Evolutionary conservation across 805 yeast species (phyloP).

Genomic region (Kazachstania africana): DNA sequence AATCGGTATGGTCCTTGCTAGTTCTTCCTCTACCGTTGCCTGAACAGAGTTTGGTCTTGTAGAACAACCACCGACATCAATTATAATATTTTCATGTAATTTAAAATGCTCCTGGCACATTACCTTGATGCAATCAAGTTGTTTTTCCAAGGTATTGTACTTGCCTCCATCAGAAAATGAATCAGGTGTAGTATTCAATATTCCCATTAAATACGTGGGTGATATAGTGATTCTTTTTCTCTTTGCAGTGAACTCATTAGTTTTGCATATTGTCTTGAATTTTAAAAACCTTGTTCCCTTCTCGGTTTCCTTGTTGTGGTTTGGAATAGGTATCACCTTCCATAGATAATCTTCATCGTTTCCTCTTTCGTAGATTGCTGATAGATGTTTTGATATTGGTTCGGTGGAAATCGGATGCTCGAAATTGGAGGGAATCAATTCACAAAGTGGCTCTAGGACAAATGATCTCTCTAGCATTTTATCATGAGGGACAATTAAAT

Average conservation of each 20-base stretch:
- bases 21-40: conserved; percentile 54
- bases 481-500: conserved; percentile 73
- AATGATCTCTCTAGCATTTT: conserved; percentile 83
- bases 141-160: conserved; percentile 25
- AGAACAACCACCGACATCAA: conserved; percentile 92
- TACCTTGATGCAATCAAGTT: conserved; percentile 34
- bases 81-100: conserved; percentile 30
- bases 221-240: conserved; percentile 20
- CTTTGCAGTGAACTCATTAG: conserved; percentile 35
- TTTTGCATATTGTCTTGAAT: conserved; percentile 24
- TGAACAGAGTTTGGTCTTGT: conserved; percentile 76
- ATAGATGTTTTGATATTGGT: conserved; percentile 57
- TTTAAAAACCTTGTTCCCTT: conserved; percentile 15
- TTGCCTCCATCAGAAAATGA: conserved; percentile 88
- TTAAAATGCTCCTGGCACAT: conserved; percentile 53
- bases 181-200: conserved; percentile 85
- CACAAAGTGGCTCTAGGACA: conserved; percentile 82
- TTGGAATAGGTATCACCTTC: conserved; percentile 37
- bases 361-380: conserved; percentile 35
- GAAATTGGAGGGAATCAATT: conserved; percentile 52
- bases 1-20: conserved; percentile 58
- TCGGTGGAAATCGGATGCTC: conserved; percentile 83
- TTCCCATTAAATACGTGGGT: conserved; percentile 68
- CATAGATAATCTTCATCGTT: conserved; percentile 42
- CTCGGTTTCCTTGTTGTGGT: conserved; percentile 5